Base-by-base conservation (phyloP, 164 flowering plant genomes). In the Tetrastigma voinierianum region DNA sequence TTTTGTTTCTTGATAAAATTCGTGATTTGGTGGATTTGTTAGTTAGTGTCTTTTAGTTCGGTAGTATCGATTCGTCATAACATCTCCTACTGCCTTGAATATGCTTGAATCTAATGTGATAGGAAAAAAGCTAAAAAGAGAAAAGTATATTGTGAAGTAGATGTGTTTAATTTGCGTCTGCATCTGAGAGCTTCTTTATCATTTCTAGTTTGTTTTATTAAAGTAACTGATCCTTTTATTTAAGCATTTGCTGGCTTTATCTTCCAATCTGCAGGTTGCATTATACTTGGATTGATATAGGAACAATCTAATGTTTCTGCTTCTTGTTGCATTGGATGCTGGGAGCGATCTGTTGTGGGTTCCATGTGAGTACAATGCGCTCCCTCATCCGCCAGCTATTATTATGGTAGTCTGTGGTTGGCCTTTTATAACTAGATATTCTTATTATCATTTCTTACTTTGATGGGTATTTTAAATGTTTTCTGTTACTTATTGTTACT, bases 261-360 rank as follows among this genome's bases (percentile, higher is more conserved):
- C 23, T 46, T 56, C 16, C 7, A 44, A 49, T 76, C 44, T 67
- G 53, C 83, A 94, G 98, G 97, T 70, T 94, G 54, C 96, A 94
- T 69, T 94, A 94, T 73, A 83, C 88, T 1, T 89, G 96, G 96
- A 84, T 94, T 69, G 93, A 87, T 66, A 75, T 94, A 57, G 98
- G 98, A 66, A 87, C 90, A 14, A n/a, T 97, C 98, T 46, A 82
- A 70, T 69, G 86, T 89, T 62, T 86, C 97, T 16, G n/a, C 90
- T 90, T 78, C 90, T 95, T 69, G 98, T 91, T 49, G 98, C 98
- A 20, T 73, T 95, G 81, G 98, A 95, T 86, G 76, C 83, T 68
- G 98, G 97, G 43, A 95, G 98, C 77, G 96, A 95, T 78, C 79
- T 90, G 2, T 86, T 90, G 49, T 95, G 98, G 98, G 75, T 95